phyloP scores from a whole-genome alignment of 345 rosid genomes.

The Carallia pectinifolia region DNA sequence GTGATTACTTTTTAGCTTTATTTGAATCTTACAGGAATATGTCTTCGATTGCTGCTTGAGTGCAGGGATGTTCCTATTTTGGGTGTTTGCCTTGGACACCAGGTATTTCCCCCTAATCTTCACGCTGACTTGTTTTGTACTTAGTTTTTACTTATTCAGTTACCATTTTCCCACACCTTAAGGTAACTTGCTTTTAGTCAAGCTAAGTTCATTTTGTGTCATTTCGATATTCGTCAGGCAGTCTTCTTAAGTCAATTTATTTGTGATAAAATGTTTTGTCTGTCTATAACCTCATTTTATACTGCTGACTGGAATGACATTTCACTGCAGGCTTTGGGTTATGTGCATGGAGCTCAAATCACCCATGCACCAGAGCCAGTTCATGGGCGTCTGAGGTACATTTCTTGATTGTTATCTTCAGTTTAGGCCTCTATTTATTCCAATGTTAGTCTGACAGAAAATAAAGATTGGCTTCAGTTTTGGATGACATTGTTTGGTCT shows the following conservation, averaged over 20 bases:
- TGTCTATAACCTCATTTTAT: background rate
- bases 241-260: background rate
- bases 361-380: slow-evolving; percentile 90
- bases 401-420: slow-evolving; percentile 3
- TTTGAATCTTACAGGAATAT: slow-evolving; percentile 63
- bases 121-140: background rate
- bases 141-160: background rate
- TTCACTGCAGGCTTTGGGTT: slow-evolving; percentile 78
- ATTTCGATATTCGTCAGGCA: background rate
- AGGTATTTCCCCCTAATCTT: slow-evolving; percentile 42
- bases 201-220: background rate
- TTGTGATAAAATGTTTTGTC: background rate
- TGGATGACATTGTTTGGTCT: too few relatives aligned
- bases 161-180: background rate
- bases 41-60: slow-evolving; percentile 75
- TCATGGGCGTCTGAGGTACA: slow-evolving; percentile 93
- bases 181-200: background rate
- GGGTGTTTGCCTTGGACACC: slow-evolving; percentile 96
- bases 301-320: slow-evolving; percentile 16
- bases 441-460: too few relatives aligned
- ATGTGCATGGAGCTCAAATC: slow-evolving; percentile 80
- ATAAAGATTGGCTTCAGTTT: too few relatives aligned
- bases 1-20: slow-evolving; percentile 19
- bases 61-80: slow-evolving; percentile 86
- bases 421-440: background rate